Base-by-base conservation (phyloP, 345 rosid species). In the Erodium maritimum region DNA sequence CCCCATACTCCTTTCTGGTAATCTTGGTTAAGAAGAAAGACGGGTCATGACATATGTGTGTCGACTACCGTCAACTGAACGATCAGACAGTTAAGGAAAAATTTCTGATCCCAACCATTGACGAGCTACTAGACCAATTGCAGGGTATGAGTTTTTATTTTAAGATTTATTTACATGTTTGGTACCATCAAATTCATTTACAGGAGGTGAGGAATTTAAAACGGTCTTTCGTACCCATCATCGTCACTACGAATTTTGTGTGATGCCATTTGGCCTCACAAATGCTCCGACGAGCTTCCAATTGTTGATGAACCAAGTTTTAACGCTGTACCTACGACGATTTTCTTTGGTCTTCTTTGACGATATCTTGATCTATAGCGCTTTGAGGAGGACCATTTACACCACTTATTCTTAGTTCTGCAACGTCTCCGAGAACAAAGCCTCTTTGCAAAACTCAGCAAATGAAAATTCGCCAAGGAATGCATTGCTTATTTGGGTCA, bases 251-350 rank as follows among this genome's bases (percentile, higher is more conserved):
- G 46, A 57, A 45, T 57, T 57, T 20, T 2, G 23, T 3, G 46
- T 57, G 1, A 57, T 23, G 60, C 45, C 20, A 0, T 57, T 58
- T 10, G 61, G 61, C 0, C 18, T 29, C 10, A 58, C 61, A 7
- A 58, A 58, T 42, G 46, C 50, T 1, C 61, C 61, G 0, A n/a
- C n/a, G n/a, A n/a, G n/a, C n/a, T n/a, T n/a, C n/a, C n/a, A n/a
- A n/a, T n/a, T n/a, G n/a, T n/a, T 58, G 19, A 58, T 58, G 61
- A 58, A 58, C 9, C 50, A 24, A 1, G 18, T 58, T 1, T 58
- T 58, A 1, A 14, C 14, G 0, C 61, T 50, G 1, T 58, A 24
- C 16, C 21, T 29, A 0, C 0, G 61, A 5, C 2, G 9, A 5
- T 29, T 58, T 25, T 19, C 21, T 2, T 25, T 58, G 19, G 61